These are phyloP conservation scores for Acanthochlamys bracteata DNA, from an alignment of 106 monocot species.

Conservation along the genomic window DNA sequence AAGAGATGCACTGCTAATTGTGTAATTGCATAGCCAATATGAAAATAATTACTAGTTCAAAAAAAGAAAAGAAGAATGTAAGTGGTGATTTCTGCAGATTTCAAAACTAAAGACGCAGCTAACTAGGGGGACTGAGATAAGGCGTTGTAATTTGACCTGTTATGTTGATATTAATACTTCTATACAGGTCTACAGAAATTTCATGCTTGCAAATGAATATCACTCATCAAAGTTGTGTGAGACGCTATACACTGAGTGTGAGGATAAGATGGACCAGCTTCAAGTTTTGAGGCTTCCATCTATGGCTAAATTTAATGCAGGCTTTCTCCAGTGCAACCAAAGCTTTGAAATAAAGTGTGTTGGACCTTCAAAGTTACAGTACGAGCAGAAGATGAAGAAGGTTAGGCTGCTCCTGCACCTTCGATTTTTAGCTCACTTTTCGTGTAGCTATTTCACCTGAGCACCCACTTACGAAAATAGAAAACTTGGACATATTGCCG, in stretches of 20 bases:
- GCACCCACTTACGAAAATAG: too few species aligned
- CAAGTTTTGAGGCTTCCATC: constrained; percentile 90
- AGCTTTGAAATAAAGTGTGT: constrained; percentile 79
- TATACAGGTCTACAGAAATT: constrained; percentile 51
- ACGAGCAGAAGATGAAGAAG: constrained; percentile 71
- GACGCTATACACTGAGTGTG: constrained; percentile 60
- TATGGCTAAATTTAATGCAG: constrained; percentile 98
- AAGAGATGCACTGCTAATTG: too few species aligned
- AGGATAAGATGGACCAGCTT: constrained; percentile 97
- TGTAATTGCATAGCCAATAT: background rate
- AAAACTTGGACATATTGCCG: too few species aligned
- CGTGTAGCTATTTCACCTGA: too few species aligned
- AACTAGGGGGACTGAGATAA: too few species aligned
- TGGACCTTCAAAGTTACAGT: constrained; percentile 69
- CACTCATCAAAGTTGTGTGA: constrained; percentile 91
- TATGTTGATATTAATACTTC: background rate
- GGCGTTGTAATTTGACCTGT: background rate
- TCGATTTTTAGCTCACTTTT: background rate
- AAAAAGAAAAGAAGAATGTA: background rate
- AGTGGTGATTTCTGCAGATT: background rate
- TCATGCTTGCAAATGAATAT: constrained; percentile 78
- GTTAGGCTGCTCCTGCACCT: constrained; percentile 21
- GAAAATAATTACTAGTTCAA: background rate
- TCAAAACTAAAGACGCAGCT: background rate
- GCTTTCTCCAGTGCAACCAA: constrained; percentile 77